Base-by-base conservation (phyloP, 768 basidiomycete genomes). In the Suillus occidentalis region DNA sequence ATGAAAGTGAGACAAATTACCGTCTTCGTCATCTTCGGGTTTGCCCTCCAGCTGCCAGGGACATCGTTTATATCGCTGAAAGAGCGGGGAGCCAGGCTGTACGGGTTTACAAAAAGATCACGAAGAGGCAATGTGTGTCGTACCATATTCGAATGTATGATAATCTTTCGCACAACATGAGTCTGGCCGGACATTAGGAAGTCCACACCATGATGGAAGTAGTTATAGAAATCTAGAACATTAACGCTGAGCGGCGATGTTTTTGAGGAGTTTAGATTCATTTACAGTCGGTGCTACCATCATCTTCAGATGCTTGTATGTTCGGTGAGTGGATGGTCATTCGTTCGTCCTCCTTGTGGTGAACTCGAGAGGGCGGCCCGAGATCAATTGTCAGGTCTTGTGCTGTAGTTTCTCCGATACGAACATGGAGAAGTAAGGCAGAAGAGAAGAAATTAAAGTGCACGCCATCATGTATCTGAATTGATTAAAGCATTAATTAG, bases 21-120 rank as follows among this genome's bases (percentile, higher is more conserved):
- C 89, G 72, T 93, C 91, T 79, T 93, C 90, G 63, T 92, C 91
- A 63, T 92, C 91, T 75, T 93, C 91, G 31, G 90, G 90, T 60
- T 77, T 79, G 4, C 89, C 89, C 73, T 92, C 89, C 43, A 97
- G 84, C 72, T 91, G 88, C 95, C 95, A 97, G 49, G 89, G 91
- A 75, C 95, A 97, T 42, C 94, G 89, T 71, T 95, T 93, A 73
- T 96, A 95, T 14, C 89, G 83, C 72, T 97, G 95, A 72, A 97
- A 97, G 28, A 94, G 77, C 5, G 94, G 89, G 1, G 94, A 89
- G 7, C 95, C 95, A 37, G 92, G 91, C 95, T 97, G 61, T 16
- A 61, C 16, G 28, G 39, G 22, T 34, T 65, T 64, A 20, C n/a
- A 59, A 52, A 55, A 62, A 43, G 47, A 45, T 61, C 9, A 60